Evolutionary conservation across 2,329 filamentous ascomycete genomes (phyloP), one percentile per base, ranked within the genome.

Genomic region (Alternaria arbusti): DNA sequence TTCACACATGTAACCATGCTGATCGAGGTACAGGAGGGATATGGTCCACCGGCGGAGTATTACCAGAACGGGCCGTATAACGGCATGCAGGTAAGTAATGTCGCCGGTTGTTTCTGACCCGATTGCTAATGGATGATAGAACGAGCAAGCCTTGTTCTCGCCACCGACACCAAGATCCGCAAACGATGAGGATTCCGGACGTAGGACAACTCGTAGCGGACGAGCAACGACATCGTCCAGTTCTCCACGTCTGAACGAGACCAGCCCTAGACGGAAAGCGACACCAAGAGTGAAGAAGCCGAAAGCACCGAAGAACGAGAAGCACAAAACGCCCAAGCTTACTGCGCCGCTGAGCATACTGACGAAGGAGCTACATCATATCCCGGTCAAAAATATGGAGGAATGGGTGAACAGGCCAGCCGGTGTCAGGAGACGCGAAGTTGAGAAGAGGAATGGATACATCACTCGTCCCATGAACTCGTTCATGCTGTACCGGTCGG

Each of bases 401-500:
- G 84, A 85, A 25, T 97, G 91, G 84, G 94, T 96, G 36, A 88
- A 90, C 72, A 87, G 95, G 54, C 84, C 91, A 10, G 81, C 84
- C 2, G 89, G 92, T 60, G 85, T 86, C 7, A 88, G 95, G 60
- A 84, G 84, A 52, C 81, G 84, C 58, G 94, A 97, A 78, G 89
- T 91, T 10, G 86, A 88, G 46, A 86, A 88, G 71, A 87, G 89
- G 61, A 93, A 89, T 36, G 92, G 92, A 25, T 94, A 94, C 77
- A 87, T 98, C 70, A 93, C 95, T 73, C 87, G 96, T 28, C 94
- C 96, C 3, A 97, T 97, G 91, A 99, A 99, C 79, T 95, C 93
- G 1, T 99, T 98, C 83, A 97, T 99, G 91, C 85, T 99, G 54
- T 99, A 99, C 79, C 91, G 96, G 45, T 97, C 96, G 69, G 93